Evolutionary conservation across 768 basidiomycete species (phyloP).

Genomic region (Sarcodon sp.): DNA sequence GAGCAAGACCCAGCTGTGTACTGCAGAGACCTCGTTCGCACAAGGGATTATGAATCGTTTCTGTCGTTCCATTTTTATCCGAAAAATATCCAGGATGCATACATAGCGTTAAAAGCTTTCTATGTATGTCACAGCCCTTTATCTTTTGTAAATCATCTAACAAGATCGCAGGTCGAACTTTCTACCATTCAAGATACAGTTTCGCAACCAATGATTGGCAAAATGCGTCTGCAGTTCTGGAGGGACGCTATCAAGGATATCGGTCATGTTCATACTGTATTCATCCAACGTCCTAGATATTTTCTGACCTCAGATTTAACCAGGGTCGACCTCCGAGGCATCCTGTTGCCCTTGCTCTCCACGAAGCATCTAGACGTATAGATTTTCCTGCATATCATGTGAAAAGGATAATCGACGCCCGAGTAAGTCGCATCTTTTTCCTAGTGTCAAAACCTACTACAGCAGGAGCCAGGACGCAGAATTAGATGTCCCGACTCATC

Average conservation of each 20-base stretch:
- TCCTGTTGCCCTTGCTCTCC: slow-evolving; percentile 66
- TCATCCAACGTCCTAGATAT: neutral
- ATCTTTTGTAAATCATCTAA: slow-evolving; percentile 1
- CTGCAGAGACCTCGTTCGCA: slow-evolving; percentile 60
- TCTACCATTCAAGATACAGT: slow-evolving; percentile 68
- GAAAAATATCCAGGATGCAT: slow-evolving; percentile 46
- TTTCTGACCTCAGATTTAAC: slow-evolving; percentile 10
- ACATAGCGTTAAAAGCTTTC: slow-evolving; percentile 73
- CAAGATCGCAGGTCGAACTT: slow-evolving; percentile 47
- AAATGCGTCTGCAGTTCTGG: slow-evolving; percentile 84
- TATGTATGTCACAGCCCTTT: slow-evolving; percentile 39
- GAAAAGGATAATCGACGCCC: slow-evolving; percentile 73
- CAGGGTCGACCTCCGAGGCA: slow-evolving; percentile 71
- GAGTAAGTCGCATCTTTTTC: slow-evolving; percentile 34
- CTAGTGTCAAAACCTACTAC: neutral
- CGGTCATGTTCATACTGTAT: slow-evolving; percentile 34
- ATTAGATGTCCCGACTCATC: slow-evolving; percentile 46
- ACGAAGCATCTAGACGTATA: slow-evolving; percentile 34
- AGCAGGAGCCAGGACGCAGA: slow-evolving; percentile 14
- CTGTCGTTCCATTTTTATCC: slow-evolving; percentile 64
- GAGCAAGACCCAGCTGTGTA: slow-evolving; percentile 23
- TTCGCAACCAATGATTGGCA: slow-evolving; percentile 62
- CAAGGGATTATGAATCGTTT: slow-evolving; percentile 75
- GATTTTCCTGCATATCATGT: slow-evolving; percentile 64
- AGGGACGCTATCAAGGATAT: slow-evolving; percentile 64